These are phyloP conservation scores for Botrytis byssoidea DNA, from an alignment of 2,329 filamentous ascomycete genomes.

Conservation along the genomic window DNA sequence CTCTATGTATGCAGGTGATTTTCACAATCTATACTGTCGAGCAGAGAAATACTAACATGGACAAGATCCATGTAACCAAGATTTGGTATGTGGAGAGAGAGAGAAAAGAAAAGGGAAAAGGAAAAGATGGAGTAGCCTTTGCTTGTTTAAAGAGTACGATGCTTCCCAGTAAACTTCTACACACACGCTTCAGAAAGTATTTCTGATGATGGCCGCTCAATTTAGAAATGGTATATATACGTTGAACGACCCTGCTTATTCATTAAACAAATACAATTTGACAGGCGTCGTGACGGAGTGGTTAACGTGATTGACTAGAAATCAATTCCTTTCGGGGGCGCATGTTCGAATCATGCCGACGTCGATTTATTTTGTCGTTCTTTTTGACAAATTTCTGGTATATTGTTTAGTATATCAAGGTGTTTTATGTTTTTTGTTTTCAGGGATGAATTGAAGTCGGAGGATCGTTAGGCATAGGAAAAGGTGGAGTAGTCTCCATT, in stretches of 20 bases:
- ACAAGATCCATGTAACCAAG: neutral
- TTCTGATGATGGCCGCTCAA: neutral
- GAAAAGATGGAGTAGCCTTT: neutral
- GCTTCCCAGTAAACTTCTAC: neutral
- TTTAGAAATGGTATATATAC: accelerated
- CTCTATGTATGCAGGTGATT: neutral
- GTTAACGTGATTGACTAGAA: conserved; percentile 19
- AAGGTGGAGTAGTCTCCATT: neutral
- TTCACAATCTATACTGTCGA: neutral
- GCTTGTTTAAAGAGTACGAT: neutral
- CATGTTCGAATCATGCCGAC: conserved; percentile 18
- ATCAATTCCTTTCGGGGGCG: conserved; percentile 18
- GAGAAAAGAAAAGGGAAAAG: neutral
- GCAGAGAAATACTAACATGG: neutral
- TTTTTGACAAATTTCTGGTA: accelerated
- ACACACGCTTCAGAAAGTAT: neutral
- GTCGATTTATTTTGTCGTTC: accelerated
- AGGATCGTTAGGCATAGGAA: neutral
- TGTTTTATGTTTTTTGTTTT: neutral
- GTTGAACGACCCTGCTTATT: accelerated
- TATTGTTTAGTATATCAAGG: no score
- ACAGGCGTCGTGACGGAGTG: conserved; percentile 11
- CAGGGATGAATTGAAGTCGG: neutral
- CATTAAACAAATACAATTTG: neutral
- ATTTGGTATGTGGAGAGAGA: neutral